These are phyloP conservation scores for Suillus ampliporus DNA, from an alignment of 768 basidiomycete species.

Conservation along the genomic window DNA sequence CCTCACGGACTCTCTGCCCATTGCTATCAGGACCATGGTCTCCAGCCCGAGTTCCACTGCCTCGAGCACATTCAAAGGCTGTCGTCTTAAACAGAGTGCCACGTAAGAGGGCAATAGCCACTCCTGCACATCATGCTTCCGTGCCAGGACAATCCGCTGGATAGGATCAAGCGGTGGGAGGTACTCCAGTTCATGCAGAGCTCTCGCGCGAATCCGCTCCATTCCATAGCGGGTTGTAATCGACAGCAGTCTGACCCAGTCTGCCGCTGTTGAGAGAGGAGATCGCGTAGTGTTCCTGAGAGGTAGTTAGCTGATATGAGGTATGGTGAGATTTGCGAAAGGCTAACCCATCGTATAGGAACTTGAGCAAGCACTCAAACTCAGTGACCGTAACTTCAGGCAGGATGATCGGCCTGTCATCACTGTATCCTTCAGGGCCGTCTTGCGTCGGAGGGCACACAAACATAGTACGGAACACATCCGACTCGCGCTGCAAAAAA, in stretches of 20 bases:
- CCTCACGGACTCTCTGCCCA: slow-evolving; percentile 28
- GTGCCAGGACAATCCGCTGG: slow-evolving; percentile 44
- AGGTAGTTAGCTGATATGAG: neutral
- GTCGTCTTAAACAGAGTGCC: slow-evolving; percentile 39
- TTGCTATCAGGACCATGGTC: slow-evolving; percentile 30
- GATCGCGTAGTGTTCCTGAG: neutral
- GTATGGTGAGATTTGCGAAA: neutral
- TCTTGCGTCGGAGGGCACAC: slow-evolving; percentile 26
- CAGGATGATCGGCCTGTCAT: slow-evolving; percentile 40
- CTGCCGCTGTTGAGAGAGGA: slow-evolving; percentile 22
- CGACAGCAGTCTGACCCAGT: slow-evolving; percentile 47
- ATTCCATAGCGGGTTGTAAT: slow-evolving; percentile 47
- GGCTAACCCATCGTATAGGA: slow-evolving; percentile 46
- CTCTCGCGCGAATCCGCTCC: slow-evolving; percentile 39
- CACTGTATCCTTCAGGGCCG: slow-evolving; percentile 37
- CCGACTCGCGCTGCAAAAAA: slow-evolving; percentile 44
- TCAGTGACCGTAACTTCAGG: slow-evolving; percentile 39
- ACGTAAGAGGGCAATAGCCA: slow-evolving; percentile 48
- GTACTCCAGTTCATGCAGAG: slow-evolving; percentile 37
- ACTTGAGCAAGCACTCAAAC: slow-evolving; percentile 45
- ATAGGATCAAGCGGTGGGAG: slow-evolving; percentile 35
- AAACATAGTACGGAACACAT: slow-evolving; percentile 46
- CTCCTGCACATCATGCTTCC: slow-evolving; percentile 41
- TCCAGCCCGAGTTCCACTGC: slow-evolving; percentile 40
- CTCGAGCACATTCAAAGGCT: slow-evolving; percentile 41